Evolutionary conservation across 2,329 filamentous ascomycete species (phyloP), one percentile per base, ranked within the genome.

Genomic region (Phialophora verrucosa): DNA sequence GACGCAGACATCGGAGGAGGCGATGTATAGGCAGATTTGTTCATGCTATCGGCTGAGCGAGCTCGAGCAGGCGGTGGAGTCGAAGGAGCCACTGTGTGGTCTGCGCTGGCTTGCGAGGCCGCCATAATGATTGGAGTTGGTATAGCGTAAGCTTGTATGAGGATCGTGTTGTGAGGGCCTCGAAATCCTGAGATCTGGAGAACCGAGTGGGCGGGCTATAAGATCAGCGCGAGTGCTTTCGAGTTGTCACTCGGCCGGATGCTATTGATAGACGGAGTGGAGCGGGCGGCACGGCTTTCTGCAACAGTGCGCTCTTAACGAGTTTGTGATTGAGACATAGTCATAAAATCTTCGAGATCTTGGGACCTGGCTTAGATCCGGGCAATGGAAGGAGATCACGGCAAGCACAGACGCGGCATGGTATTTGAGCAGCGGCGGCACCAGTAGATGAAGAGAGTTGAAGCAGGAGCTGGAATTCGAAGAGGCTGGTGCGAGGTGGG

Each of bases 1-100:
- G 68, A 69, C 11, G 59, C 47, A 11, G 68, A 69, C 68, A 71
- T 67, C 38, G 66, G 59, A 42, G 68, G 70, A 35, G 70, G 68
- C 51, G 70, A 70, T 32, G 66, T 56, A 35, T 69, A 68, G 25
- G 66, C 64, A 49, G 66, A 68, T 61, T 70, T 69, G 59, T 38
- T 64, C 62, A 62, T 64, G 51, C 67, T 70, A 63, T 68, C 65
- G 42, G 68, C 64, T n/a, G 69, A 71, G 50, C 49, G 67, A 44
- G 59, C 56, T 14, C 69, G 69, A 17, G 57, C 64, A n/a, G 65
- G 63, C 17, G 70, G 68, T 58, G 70, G 70, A 47, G 68, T 71
- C 12, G 70, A 69, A 23, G 68, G 68, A 23, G 66, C 56, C 14
- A 59, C 27, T 17, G 47, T 23, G 31, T 64, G 60, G 25, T 66